Conservation (phyloP, 352 stramenopile genomes). For the Globisporangium camurandrum region DNA sequence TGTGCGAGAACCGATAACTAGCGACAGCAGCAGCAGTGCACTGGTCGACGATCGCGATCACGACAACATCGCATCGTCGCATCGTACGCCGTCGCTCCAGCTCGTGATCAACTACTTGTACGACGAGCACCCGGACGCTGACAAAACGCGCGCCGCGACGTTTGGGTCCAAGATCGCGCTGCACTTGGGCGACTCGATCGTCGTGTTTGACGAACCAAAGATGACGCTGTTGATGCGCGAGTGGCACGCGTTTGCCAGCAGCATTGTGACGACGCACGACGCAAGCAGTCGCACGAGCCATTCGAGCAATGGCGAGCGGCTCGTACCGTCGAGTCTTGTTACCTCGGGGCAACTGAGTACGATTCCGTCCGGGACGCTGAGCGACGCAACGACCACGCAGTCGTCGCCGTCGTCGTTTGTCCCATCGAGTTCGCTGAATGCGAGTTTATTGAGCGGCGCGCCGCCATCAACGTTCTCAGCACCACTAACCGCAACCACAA, state of each 20-base stretch:
- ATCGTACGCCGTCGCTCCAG: conserved; percentile 23
- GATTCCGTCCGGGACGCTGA: conserved; percentile 6
- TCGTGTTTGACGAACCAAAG: conserved; percentile 70
- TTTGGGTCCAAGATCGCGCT: conserved; percentile 73
- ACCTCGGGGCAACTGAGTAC: conserved; percentile 16
- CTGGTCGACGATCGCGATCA: conserved; percentile 3
- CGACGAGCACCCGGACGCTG: conserved; percentile 51
- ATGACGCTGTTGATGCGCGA: conserved; percentile 52
- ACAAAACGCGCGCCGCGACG: conserved; percentile 30
- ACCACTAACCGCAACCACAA: background rate
- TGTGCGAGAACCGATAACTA: conserved; percentile 24
- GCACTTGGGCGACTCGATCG: conserved; percentile 52
- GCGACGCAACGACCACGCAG: conserved; percentile 5
- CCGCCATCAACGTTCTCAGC: background rate
- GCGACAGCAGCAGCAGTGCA: no score
- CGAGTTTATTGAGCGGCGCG: conserved; percentile 18
- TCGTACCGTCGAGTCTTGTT: no score
- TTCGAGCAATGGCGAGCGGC: conserved; percentile 15
- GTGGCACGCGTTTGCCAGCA: conserved; percentile 48
- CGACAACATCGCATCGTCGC: conserved; percentile 8
- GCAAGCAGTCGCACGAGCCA: conserved; percentile 9
- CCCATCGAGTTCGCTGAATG: conserved; percentile 11
- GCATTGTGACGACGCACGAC: conserved; percentile 48
- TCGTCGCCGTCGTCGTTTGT: conserved; percentile 11
- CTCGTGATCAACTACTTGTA: conserved; percentile 70